Evolutionary conservation across 2,329 filamentous ascomycete genomes (phyloP).

Genomic region (Exophiala calicioides): DNA sequence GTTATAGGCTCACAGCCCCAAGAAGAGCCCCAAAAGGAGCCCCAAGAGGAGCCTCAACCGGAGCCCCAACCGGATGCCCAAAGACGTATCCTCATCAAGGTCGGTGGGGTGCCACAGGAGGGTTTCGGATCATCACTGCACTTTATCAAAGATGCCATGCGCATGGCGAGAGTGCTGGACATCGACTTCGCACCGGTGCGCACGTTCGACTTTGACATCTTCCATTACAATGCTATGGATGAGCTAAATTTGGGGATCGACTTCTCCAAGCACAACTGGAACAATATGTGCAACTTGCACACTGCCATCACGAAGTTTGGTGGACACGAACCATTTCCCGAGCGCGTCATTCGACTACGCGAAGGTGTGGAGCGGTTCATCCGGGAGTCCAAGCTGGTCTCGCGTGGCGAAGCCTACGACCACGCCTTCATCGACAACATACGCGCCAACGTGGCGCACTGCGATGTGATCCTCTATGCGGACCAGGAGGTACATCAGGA

Average conservation of each 20-base stretch:
- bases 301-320: conserved; percentile 4
- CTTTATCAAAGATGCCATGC: conserved; percentile 3
- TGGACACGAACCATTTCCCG: conserved; percentile 3
- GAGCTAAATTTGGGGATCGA: conserved; percentile 3
- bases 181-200: conserved; percentile 1
- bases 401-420: conserved; percentile 2
- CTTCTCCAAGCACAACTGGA: conserved; percentile 2
- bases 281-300: conserved; percentile 5
- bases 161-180: conserved; percentile 2
- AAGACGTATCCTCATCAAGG: conserved; percentile 3
- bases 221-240: conserved; percentile 6
- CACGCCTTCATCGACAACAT: not conserved
- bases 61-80: too few species aligned
- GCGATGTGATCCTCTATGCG: conserved; percentile 3
- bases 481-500: conserved; percentile 3
- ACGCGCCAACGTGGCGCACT: not conserved
- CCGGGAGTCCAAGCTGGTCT: not conserved
- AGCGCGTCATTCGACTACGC: not conserved
- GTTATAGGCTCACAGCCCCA: too few species aligned
- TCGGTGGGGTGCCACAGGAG: conserved; percentile 3
- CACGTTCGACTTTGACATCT: conserved; percentile 4
- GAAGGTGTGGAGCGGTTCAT: conserved; percentile 4
- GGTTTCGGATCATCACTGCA: conserved; percentile 3
- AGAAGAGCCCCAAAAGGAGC: too few species aligned
- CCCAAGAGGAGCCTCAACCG: too few species aligned